phyloP scores from a whole-genome alignment of 2,329 filamentous ascomycete genomes.

The Sordariomycetes sp. region DNA sequence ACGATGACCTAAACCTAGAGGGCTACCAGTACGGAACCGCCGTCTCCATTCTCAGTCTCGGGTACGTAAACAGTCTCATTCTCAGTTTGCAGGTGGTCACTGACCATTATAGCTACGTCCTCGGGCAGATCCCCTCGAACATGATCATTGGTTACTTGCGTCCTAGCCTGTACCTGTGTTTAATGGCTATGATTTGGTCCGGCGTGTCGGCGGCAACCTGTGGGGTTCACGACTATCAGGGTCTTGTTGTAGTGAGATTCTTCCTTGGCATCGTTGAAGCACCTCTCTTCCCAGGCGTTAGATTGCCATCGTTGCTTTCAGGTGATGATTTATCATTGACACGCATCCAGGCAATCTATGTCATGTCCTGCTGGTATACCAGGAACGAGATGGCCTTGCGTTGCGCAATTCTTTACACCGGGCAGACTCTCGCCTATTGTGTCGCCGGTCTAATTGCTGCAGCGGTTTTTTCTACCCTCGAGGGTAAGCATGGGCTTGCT shows the following conservation, averaged over 20 bases:
- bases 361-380: conserved; percentile 13
- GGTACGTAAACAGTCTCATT: conserved; percentile 5
- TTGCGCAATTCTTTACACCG: conserved; percentile 12
- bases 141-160: conserved; percentile 10
- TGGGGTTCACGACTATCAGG: conserved; percentile 9
- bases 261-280: conserved; percentile 9
- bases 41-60: conserved; percentile 13
- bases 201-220: conserved; percentile 9
- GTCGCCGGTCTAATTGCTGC: conserved; percentile 13
- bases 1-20: conserved; percentile 12
- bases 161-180: conserved; percentile 9
- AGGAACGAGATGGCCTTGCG: conserved; percentile 12
- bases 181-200: conserved; percentile 9
- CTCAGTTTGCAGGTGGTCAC: background rate
- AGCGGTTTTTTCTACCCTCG: conserved; percentile 10
- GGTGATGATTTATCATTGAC: background rate
- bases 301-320: background rate
- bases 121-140: conserved; percentile 4
- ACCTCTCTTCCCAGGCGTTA: conserved; percentile 9
- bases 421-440: conserved; percentile 11
- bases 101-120: background rate
- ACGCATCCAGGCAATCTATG: conserved; percentile 6
- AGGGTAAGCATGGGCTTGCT: conserved; percentile 13
- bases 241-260: conserved; percentile 8
- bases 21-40: conserved; percentile 13